These are phyloP conservation scores for Acacia concinna DNA, from an alignment of 331 rosid genomes.

Conservation along the genomic window DNA sequence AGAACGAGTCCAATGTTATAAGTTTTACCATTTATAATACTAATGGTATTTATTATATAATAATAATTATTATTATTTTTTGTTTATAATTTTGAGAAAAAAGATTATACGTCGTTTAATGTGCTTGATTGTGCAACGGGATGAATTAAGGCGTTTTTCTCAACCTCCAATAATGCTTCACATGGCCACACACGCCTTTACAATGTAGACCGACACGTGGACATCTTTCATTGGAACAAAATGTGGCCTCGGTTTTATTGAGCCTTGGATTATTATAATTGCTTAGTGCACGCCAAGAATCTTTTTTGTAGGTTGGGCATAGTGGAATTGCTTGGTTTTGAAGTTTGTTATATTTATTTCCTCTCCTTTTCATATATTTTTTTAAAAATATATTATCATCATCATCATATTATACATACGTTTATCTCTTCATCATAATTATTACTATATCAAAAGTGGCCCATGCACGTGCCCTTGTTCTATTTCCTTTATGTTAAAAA, in stretches of 20 bases:
- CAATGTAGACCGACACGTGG: slow-evolving; percentile 48
- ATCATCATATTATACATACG: neutral
- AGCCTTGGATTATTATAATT: slow-evolving; percentile 37
- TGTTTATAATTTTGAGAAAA: neutral
- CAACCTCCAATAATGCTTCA: slow-evolving; percentile 67
- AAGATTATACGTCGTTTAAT: slow-evolving; percentile 17
- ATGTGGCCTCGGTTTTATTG: slow-evolving; percentile 42
- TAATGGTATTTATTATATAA: neutral
- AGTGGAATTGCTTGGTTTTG: slow-evolving; percentile 64
- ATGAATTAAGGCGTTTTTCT: slow-evolving; percentile 46
- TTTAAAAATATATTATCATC: neutral
- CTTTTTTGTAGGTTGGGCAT: slow-evolving; percentile 37
- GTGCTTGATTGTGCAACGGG: slow-evolving; percentile 24
- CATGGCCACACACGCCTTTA: slow-evolving; percentile 67
- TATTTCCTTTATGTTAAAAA: neutral
- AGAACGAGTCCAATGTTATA: neutral
- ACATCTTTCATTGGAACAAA: slow-evolving; percentile 14
- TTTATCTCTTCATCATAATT: slow-evolving; percentile 21
- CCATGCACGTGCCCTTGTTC: slow-evolving; percentile 24
- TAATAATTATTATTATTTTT: neutral
- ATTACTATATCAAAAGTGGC: neutral
- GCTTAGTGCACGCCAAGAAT: slow-evolving; percentile 76
- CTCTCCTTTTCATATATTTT: neutral
- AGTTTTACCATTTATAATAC: neutral
- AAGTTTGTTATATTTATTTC: slow-evolving; percentile 40